Percentiles rank a stretch among this genome's conserved stretches.
phyloP scores from a whole-genome alignment of 805 yeast genomes.

The Candida bentonensis region DNA sequence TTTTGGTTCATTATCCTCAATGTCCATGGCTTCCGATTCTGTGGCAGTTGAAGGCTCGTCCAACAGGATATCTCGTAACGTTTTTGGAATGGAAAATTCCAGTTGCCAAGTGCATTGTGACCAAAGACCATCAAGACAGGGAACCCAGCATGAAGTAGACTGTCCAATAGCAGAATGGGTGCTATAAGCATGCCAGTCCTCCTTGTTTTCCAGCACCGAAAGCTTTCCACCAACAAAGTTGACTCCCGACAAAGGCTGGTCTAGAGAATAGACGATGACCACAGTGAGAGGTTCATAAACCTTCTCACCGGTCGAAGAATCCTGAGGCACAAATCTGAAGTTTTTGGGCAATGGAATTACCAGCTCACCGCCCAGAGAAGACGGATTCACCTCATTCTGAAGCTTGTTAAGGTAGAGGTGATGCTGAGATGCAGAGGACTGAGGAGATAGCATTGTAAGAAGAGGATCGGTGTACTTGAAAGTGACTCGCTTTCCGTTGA shows the following conservation, averaged over 20 bases:
- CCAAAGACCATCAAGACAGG: conserved; percentile 81
- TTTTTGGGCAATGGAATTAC: conserved; percentile 49
- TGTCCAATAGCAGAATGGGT: conserved; percentile 62
- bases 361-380: conserved; percentile 36
- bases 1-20: conserved; percentile 14
- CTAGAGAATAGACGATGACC: conserved; percentile 49
- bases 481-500: conserved; percentile 46
- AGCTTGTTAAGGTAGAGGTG: conserved; percentile 11
- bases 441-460: conserved; percentile 6
- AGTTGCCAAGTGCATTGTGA: conserved; percentile 88
- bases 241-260: conserved; percentile 60
- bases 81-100: conserved; percentile 72
- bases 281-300: conserved; percentile 63
- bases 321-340: conserved; percentile 47
- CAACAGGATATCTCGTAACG: conserved; percentile 54
- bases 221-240: conserved; percentile 52
- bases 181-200: conserved; percentile 76
- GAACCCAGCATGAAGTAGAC: conserved; percentile 94
- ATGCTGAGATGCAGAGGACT: conserved; percentile 15
- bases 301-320: conserved; percentile 20
- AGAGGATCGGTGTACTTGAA: conserved; percentile 42
- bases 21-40: conserved; percentile 8
- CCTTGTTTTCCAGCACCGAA: conserved; percentile 25
- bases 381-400: conserved; percentile 32
- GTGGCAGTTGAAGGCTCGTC: conserved; percentile 27